Conservation (phyloP, 768 basidiomycete genomes). For the Naganishia friedmannii region DNA sequence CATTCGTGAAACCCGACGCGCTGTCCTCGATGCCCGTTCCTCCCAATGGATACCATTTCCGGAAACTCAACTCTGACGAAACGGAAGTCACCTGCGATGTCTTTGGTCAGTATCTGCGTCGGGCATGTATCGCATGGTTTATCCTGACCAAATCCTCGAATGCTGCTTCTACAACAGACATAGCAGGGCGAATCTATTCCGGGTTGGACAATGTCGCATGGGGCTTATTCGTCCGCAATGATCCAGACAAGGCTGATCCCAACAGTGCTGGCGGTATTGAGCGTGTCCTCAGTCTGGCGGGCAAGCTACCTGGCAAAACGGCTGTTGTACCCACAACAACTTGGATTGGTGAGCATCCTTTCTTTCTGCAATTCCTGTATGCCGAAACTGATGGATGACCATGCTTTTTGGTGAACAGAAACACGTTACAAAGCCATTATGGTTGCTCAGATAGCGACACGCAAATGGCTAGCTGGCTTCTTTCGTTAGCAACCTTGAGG, state of each 20-base stretch:
- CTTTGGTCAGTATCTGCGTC: neutral
- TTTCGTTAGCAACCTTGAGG: neutral
- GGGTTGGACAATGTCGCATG: conserved; percentile 7
- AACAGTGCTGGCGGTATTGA: neutral
- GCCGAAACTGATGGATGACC: neutral
- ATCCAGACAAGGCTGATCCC: neutral
- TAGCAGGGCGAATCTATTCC: conserved; percentile 11
- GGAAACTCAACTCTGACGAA: conserved; percentile 10
- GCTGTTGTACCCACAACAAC: neutral
- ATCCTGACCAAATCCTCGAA: neutral
- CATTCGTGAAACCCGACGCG: conserved; percentile 12
- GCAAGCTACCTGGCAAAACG: conserved; percentile 6
- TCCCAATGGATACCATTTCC: conserved; percentile 9
- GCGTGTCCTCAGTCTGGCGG: conserved; percentile 5
- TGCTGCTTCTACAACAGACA: neutral
- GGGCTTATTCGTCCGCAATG: conserved; percentile 2
- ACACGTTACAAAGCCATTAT: conserved; percentile 19
- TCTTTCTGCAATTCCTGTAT: too few relatives aligned
- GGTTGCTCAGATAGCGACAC: conserved; percentile 16
- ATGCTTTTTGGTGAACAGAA: neutral
- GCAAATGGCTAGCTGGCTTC: conserved; percentile 19
- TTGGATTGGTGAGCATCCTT: conserved; percentile 6
- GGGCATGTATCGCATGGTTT: too few relatives aligned
- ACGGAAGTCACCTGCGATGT: conserved; percentile 17
- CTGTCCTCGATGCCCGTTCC: neutral